Conservation (phyloP, 352 stramenopile species). For the Phytophthora multivora region DNA sequence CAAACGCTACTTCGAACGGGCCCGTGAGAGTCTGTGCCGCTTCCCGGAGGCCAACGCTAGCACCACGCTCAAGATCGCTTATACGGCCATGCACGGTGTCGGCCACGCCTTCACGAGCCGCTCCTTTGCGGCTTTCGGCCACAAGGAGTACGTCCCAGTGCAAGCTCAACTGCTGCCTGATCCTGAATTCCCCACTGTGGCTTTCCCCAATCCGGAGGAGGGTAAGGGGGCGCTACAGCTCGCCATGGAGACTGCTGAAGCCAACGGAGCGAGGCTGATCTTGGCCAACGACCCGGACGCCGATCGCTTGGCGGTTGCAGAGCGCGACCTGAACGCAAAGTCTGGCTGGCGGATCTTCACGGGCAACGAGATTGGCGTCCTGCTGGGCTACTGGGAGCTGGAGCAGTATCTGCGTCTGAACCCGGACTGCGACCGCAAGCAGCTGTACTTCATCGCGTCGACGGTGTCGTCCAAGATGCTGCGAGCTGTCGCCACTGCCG, state of each 20-base stretch:
- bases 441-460: conserved; percentile 93
- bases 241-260: conserved; percentile 89
- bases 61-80: conserved; percentile 85
- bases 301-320: conserved; percentile 96
- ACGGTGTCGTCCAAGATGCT: conserved; percentile 99
- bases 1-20: conserved; percentile 69
- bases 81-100: conserved; percentile 99
- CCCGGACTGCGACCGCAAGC: conserved; percentile 54
- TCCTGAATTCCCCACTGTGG: conserved; percentile 95
- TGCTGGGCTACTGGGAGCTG: conserved; percentile 94
- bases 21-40: conserved; percentile 60
- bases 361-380: conserved; percentile 97
- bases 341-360: conserved; percentile 96
- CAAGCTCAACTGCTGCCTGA: conserved; percentile 92
- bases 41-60: conserved; percentile 67
- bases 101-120: conserved; percentile 92
- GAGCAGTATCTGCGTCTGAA: conserved; percentile 68
- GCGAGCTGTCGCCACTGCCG: conserved; percentile 84
- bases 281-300: conserved; percentile 99
- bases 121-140: conserved; percentile 91
- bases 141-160: conserved; percentile 88
- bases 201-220: conserved; percentile 99
- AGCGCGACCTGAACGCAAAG: conserved; percentile 66
- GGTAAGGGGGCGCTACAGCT: conserved; percentile 95
- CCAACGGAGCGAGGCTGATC: conserved; percentile 84